Conservation (phyloP, 2,329 filamentous ascomycete species). For the Dactylellina leptospora region DNA sequence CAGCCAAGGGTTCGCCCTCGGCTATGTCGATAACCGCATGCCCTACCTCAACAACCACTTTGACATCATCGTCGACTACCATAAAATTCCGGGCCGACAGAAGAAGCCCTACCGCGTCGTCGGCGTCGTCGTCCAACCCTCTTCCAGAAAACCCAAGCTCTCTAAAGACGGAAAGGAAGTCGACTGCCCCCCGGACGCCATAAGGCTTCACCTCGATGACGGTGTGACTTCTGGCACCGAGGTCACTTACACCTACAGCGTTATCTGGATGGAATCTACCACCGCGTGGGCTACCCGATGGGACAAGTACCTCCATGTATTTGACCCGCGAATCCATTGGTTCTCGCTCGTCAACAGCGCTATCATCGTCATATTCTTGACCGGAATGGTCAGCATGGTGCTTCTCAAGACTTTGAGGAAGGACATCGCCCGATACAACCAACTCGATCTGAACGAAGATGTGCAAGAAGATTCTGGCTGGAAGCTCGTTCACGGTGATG, state of each 20-base stretch:
- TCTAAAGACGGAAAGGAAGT: constrained; percentile 63
- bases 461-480: constrained; percentile 98
- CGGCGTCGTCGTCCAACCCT: constrained; percentile 86
- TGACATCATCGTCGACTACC: constrained; percentile 91
- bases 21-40: constrained; percentile 65
- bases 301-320: constrained; percentile 98
- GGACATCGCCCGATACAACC: constrained; percentile 96
- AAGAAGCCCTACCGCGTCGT: constrained; percentile 82
- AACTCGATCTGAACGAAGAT: constrained; percentile 89
- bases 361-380: constrained; percentile 90
- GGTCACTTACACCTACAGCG: constrained; percentile 89
- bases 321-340: constrained; percentile 98
- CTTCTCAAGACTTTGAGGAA: constrained; percentile 86
- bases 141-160: constrained; percentile 71
- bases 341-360: constrained; percentile 97
- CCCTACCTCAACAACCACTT: constrained; percentile 89
- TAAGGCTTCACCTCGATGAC: constrained; percentile 72
- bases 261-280: constrained; percentile 82
- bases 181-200: constrained; percentile 70
- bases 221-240: constrained; percentile 69
- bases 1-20: constrained; percentile 88
- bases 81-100: constrained; percentile 68
- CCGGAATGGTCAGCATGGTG: constrained; percentile 91
- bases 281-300: constrained; percentile 96
- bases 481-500: constrained; percentile 97